Percentiles rank a stretch among this genome's conserved stretches.
phyloP scores from a whole-genome alignment of 257 asterid species.

The Gardenia jasminoides region DNA sequence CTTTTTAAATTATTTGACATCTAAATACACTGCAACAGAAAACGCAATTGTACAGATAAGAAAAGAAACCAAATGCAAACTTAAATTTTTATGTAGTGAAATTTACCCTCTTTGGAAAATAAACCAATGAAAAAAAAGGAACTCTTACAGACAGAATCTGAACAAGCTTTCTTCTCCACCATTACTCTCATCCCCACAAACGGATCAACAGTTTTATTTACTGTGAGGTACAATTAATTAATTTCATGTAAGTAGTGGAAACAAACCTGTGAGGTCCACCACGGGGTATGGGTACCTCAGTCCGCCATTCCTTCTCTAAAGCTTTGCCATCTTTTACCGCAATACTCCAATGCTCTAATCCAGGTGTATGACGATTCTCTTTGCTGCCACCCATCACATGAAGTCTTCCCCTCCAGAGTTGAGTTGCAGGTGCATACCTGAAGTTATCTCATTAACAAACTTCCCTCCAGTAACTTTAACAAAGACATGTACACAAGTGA shows the following conservation, averaged over 20 bases:
- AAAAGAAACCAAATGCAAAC: background rate
- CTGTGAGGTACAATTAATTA: background rate
- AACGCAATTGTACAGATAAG: background rate
- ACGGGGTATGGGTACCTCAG: constrained; percentile 84
- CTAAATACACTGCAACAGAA: background rate
- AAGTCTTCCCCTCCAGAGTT: constrained; percentile 91
- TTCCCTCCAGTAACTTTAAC: constrained; percentile 1
- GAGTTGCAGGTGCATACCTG: constrained; percentile 97
- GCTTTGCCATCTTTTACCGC: constrained; percentile 82
- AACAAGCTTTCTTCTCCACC: background rate
- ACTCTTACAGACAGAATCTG: background rate
- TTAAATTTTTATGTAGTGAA: background rate
- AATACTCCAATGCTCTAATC: constrained; percentile 85
- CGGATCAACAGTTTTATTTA: background rate
- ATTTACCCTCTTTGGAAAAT: background rate
- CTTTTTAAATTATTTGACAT: background rate
- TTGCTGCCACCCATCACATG: constrained; percentile 99
- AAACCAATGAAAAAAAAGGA: background rate
- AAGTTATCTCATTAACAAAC: constrained; percentile 24
- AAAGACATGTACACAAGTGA: background rate
- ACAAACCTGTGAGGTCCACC: constrained; percentile 95
- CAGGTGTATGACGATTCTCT: constrained; percentile 78
- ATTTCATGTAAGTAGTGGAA: constrained; percentile 14
- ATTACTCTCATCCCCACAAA: background rate
- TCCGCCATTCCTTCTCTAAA: constrained; percentile 71